Percentiles rank a stretch among this genome's conserved stretches.
Evolutionary conservation across 169 alveolate species (phyloP).

Genomic region (Theileria orientalis): DNA sequence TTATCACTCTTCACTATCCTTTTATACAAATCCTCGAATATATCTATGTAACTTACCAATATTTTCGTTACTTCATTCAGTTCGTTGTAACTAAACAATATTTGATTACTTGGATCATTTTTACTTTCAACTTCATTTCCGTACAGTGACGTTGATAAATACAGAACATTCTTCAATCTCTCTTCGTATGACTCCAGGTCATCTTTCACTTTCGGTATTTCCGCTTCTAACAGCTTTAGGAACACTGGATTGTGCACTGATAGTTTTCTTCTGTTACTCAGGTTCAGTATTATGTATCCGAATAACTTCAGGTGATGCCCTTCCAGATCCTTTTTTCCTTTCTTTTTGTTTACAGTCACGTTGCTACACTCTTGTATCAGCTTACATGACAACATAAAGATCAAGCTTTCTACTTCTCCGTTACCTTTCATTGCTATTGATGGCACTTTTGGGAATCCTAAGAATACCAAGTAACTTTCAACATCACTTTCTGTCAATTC

Average conservation of each 20-base stretch:
- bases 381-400: not conserved
- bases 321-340: not conserved
- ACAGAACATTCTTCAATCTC: not conserved
- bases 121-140: not conserved
- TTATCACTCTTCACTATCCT: not conserved
- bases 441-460: slow-evolving; percentile 39
- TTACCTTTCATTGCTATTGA: not conserved
- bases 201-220: not conserved
- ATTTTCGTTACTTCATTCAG: not conserved
- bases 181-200: not conserved
- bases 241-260: not conserved
- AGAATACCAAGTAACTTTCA: slow-evolving; percentile 1
- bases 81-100: not conserved
- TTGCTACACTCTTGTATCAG: not conserved
- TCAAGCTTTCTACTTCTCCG: not conserved
- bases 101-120: not conserved
- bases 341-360: not conserved
- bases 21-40: not conserved
- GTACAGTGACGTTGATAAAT: not conserved
- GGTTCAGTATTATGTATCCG: not conserved
- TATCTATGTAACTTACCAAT: not conserved
- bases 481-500: slow-evolving; percentile 28
- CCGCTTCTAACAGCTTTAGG: not conserved
- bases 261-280: not conserved
- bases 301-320: not conserved